Conservation (phyloP, 495 filamentous ascomycete species). For the Delitschia confertaspora region DNA sequence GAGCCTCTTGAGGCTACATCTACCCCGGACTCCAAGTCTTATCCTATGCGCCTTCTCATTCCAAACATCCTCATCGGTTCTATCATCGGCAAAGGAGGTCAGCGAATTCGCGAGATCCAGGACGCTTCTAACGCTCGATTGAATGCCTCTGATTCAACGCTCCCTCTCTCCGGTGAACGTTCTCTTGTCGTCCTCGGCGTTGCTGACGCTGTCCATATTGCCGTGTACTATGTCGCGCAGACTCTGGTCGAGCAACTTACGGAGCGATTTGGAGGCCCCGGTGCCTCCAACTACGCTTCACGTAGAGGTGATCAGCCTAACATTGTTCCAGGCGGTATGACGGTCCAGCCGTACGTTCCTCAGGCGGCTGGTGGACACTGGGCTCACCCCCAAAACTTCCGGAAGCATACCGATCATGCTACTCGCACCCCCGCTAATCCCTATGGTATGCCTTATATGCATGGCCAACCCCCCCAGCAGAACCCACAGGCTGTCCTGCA, state of each 20-base stretch:
- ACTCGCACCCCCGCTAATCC: conserved; percentile 44
- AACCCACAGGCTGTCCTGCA: conserved; percentile 58
- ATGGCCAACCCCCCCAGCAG: conserved; percentile 58
- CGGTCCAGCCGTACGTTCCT: conserved; percentile 90
- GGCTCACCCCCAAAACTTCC: conserved; percentile 83
- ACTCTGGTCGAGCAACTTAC: conserved; percentile 94
- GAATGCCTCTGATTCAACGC: conserved; percentile 89
- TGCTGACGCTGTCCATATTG: conserved; percentile 80
- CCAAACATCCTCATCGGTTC: conserved; percentile 96
- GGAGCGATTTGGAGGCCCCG: conserved; percentile 89
- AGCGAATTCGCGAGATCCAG: conserved; percentile 95
- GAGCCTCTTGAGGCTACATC: conserved; percentile 81
- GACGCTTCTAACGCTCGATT: conserved; percentile 93
- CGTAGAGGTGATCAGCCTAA: conserved; percentile 88
- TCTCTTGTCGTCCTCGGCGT: conserved; percentile 65
- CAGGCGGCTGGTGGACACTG: conserved; percentile 87
- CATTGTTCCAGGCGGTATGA: conserved; percentile 91
- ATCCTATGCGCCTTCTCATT: conserved; percentile 88
- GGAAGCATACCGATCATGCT: conserved; percentile 55
- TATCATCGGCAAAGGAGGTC: conserved; percentile 93
- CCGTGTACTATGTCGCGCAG: conserved; percentile 94
- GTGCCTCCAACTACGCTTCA: conserved; percentile 92
- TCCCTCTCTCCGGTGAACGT: conserved; percentile 88
- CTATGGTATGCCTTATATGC: conserved; percentile 51
- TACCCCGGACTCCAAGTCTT: conserved; percentile 88